Evolutionary conservation across 345 rosid genomes (phyloP).

Genomic region (Syzygium oleosum): DNA sequence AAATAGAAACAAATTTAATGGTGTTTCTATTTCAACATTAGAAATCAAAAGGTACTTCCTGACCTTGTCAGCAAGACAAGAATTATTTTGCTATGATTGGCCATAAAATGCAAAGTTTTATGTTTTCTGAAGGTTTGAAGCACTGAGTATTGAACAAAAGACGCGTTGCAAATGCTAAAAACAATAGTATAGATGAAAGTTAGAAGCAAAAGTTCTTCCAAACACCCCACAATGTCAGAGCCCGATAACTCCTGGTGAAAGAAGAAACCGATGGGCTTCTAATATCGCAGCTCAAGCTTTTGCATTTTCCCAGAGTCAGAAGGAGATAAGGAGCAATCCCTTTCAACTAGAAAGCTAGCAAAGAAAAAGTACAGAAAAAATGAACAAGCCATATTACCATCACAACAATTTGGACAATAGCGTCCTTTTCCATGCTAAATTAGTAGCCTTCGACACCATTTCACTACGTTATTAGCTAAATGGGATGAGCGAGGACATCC

Average conservation of each 20-base stretch:
- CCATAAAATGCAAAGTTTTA: neutral
- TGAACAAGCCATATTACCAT: neutral
- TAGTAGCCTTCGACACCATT: no score
- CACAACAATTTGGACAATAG: no score
- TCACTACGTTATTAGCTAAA: no score
- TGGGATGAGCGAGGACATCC: no score
- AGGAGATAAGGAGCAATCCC: neutral
- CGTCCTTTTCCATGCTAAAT: no score
- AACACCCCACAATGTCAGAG: fast-evolving
- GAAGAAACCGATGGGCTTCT: neutral
- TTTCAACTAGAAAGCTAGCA: neutral
- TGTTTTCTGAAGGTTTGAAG: neutral
- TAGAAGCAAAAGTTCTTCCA: neutral
- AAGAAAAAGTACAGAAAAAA: no score
- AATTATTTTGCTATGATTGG: neutral
- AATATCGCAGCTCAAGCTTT: neutral
- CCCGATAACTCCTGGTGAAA: fast-evolving
- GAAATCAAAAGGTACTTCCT: neutral
- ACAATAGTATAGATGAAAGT: neutral
- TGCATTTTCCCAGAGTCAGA: neutral
- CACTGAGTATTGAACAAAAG: fast-evolving
- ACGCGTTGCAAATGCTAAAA: neutral
- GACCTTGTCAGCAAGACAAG: neutral
- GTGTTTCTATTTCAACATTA: neutral
- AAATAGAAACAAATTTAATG: neutral